These are phyloP conservation scores for Vaccinium myrtillus DNA, from an alignment of 148 eudicot species.

Conservation along the genomic window DNA sequence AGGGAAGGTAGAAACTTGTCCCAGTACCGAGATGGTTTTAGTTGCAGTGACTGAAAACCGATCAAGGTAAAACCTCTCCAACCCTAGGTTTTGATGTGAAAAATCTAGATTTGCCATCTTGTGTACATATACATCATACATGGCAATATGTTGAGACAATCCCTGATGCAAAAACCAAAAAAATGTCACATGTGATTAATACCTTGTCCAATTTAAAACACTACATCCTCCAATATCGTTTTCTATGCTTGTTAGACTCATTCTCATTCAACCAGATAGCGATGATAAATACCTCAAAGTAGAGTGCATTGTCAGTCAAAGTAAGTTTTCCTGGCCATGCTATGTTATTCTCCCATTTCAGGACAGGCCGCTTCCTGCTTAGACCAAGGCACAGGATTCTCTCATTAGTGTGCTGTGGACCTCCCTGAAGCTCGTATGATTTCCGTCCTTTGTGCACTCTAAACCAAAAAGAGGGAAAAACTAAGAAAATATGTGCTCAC, in stretches of 20 bases:
- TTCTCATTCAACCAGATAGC: constrained; percentile 17
- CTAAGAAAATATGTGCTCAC: not conserved
- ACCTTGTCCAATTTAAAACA: not conserved
- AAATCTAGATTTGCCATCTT: not conserved
- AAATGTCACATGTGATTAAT: not conserved
- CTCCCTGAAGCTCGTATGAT: constrained; percentile 48
- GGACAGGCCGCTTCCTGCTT: constrained; percentile 75
- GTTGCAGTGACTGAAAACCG: not conserved
- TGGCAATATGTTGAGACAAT: not conserved
- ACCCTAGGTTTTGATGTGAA: not conserved
- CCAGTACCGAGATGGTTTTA: not conserved
- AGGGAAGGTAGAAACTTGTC: not conserved
- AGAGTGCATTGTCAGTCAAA: constrained; percentile 81
- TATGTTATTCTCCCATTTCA: constrained; percentile 87
- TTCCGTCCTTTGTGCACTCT: constrained; percentile 88
- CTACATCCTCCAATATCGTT: not conserved
- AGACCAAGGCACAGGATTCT: constrained; percentile 70
- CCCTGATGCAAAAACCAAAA: not conserved
- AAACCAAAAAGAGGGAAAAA: constrained; percentile 10
- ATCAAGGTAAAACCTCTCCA: not conserved
- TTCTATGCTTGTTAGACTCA: not conserved
- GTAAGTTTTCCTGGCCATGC: constrained; percentile 93
- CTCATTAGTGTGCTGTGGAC: constrained; percentile 43
- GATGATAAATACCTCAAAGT: constrained; percentile 69
- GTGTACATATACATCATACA: not conserved